Evolutionary conservation across 305 asterid genomes (phyloP), one percentile per base, ranked within the genome.

Genomic region (Withania somnifera): DNA sequence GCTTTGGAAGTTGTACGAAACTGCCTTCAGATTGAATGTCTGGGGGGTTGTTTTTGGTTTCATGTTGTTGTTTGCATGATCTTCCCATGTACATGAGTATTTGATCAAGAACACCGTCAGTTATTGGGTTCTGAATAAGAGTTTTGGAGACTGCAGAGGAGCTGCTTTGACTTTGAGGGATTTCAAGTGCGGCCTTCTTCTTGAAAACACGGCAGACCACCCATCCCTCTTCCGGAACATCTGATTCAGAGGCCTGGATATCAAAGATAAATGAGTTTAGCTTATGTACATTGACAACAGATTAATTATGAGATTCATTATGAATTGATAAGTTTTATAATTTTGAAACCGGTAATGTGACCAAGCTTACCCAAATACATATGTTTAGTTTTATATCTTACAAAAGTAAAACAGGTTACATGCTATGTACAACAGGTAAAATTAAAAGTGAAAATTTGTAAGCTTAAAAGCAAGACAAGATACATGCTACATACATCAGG

Each of bases 181-280:
- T 85, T 28, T 92, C 97, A 28, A 91, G 22, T 2, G 93, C 86
- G 78, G 92, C 93, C 82, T 95, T 95, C 95, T 95, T 95, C 97
- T 92, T 95, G 94, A 95, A 95, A 19, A 95, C 98, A 6, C 99
- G 95, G 82, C 99, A 96, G 0, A 94, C 97, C n/a, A 96, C 98
- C 98, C 99, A 95, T 0, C 97, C 97, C 75, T 94, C 99, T 68
- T 96, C 98, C 1, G 86, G 67, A 57, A 87, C 2, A 61, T 14
- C 36, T 69, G 78, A 69, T 13, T 69, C 34, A 0, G 56, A 69
- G 19, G 54, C 54, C 78, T 69, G 53, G n/a, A 40, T 68, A 2
- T 68, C 3, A 2, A 40, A 13, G 40, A 6, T 1, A 36, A 67
- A 67, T 5, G 32, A 38, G 52, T 67, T 67, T 19, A 34, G 38